These are phyloP conservation scores for Carnegiea gigantea DNA, from an alignment of 179 eudicot species.

Conservation along the genomic window DNA sequence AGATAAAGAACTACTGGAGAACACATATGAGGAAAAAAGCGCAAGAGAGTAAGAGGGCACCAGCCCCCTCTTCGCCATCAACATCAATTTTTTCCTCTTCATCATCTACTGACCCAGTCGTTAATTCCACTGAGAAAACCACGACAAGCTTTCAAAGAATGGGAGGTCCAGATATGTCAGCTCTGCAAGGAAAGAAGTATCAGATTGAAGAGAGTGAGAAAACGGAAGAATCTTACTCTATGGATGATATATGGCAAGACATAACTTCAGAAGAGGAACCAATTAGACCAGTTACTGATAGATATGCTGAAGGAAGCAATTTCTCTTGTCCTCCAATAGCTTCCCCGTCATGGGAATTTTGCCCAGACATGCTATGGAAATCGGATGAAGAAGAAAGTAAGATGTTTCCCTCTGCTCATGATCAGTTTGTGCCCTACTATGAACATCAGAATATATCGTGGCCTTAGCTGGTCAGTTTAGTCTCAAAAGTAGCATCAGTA, in stretches of 20 bases:
- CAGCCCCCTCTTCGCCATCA: conserved; percentile 52
- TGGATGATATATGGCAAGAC: conserved; percentile 96
- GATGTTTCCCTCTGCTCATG: conserved; percentile 38
- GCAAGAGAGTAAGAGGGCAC: conserved; percentile 63
- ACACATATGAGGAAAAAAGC: conserved; percentile 95
- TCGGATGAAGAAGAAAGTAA: conserved; percentile 47
- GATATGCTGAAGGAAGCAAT: conserved; percentile 34
- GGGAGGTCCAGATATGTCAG: conserved; percentile 36
- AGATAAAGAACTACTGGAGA: conserved; percentile 96
- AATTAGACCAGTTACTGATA: conserved; percentile 39
- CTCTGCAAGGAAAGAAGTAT: conserved; percentile 32
- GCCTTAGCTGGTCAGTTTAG: conserved; percentile 35
- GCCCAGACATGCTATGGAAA: conserved; percentile 53
- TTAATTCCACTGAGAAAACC: conserved; percentile 33
- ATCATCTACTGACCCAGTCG: conserved; percentile 40
- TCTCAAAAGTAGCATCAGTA: conserved; percentile 18
- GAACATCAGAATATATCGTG: conserved; percentile 21
- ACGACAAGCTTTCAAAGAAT: conserved; percentile 44
- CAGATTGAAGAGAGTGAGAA: conserved; percentile 15
- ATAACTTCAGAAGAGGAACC: conserved; percentile 52
- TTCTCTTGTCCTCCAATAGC: conserved; percentile 41
- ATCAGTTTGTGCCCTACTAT: conserved; percentile 43
- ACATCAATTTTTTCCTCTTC: conserved; percentile 43
- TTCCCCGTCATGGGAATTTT: conserved; percentile 70
- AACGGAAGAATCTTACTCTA: conserved; percentile 43